Base-by-base conservation (phyloP, 2,329 filamentous ascomycete genomes). In the Colletotrichum spinosum region DNA sequence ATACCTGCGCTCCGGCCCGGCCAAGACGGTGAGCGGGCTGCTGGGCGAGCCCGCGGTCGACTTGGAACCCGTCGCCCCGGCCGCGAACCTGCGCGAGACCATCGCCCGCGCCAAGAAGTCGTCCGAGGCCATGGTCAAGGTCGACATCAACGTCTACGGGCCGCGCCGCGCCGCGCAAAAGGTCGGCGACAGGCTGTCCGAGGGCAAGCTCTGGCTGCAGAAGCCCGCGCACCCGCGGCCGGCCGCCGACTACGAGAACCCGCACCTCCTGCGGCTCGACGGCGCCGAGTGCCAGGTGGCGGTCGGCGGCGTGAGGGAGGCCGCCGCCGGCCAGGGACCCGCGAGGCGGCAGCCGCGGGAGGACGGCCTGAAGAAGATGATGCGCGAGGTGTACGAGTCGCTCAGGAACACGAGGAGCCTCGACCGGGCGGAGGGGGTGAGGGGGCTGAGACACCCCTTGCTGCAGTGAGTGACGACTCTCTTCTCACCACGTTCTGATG, bases 101-200 rank as follows among this genome's bases (percentile, higher is more conserved):
- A 74, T 78, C 12, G 57, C 55, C 13, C 68, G 68, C 6, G 69
- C 70, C 2, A 70, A 65, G 9, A 76, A 74, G 60, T 46, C 73
- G 0, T 49, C 64, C 3, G 73, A 77, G 1, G 73, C 75, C 2
- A 69, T 74, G 35, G 70, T 74, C 13, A 68, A 70, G 42, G 68
- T 79, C 1, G 72, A 78, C 55, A 76, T 80, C 54, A 77, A 80
- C 48, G 60, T 80, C 1, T 80, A 80, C 60, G 79, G 79, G 0
- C 73, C 73, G 0, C 58, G 58, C 2, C n/a, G 42, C 4, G 15
- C 58, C 2, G 69, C 68, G 2, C 57, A 54, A 0, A 12, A 58
- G 2, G 66, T 79, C 17, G 79, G 77, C 0, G 60, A 71, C 2
- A 56, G 54, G 3, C 65, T 80, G 1, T 76, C 76, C 0, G 15